Evolutionary conservation across 257 asterid genomes (phyloP), one percentile per base, ranked within the genome.

Genomic region (Fraxinus quadrangulata): DNA sequence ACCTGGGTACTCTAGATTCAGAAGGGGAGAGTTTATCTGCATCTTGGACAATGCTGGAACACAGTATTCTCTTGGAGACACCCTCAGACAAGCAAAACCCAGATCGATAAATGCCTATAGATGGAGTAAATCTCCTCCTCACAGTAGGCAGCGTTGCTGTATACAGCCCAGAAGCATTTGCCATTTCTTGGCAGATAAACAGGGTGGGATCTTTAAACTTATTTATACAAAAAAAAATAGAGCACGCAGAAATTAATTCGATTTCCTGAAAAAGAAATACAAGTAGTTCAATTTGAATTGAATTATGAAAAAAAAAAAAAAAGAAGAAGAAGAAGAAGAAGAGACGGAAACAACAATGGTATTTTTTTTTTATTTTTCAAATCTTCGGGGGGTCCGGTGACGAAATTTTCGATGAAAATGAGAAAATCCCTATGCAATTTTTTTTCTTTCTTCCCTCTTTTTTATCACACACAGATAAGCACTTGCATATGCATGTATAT

Each of bases 1-100:
- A 94, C 98, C 97, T 89, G 77, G 89, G 87, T 23, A 68, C 84
- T 87, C 85, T 89, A 71, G 92, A 82, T 81, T 85, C 88, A 71
- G 92, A 83, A 59, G 88, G 79, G 79, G 93, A 87, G 81, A 85
- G 87, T 84, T 83, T 90, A 79, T 91, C 90, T 6, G 89, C 93
- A n/a, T 92, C 92, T 78, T 89, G 89, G 77, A 86, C 78, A 26
- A 90, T 72, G 87, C 88, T 84, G 80, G 92, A 83, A 75, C 94
- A 94, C 72, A 81, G 33, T 37, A 84, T 75, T 81, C 86, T 86
- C 74, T 78, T 86, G 72, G 81, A 80, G 59, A 39, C 84, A 68
- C 80, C 81, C 79, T 83, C 85, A 36, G 82, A 80, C 36, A 78
- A 78, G 54, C 80, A 83, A 78, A 73, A 33, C 84, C 84, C 84